Percentiles rank a stretch among this genome's conserved stretches.
Evolutionary conservation across 805 yeast species (phyloP).

Genomic region (Grigorovia yakushimaensis): DNA sequence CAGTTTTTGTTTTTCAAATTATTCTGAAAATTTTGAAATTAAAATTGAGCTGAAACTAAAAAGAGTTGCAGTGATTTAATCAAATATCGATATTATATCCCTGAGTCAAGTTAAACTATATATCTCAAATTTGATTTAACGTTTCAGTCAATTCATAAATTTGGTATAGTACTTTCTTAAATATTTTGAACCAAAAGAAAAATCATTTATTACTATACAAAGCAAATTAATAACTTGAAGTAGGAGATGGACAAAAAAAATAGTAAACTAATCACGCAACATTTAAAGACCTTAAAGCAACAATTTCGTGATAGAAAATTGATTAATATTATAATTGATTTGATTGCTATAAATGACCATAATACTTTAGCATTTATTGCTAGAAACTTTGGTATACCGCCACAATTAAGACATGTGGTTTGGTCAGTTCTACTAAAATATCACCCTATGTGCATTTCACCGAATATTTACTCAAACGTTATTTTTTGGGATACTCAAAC

Average conservation of each 20-base stretch:
- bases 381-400: slow-evolving; percentile 78
- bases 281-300: slow-evolving; percentile 22
- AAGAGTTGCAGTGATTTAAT: too few relatives aligned
- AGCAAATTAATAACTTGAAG: too few relatives aligned
- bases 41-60: not conserved
- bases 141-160: too few relatives aligned
- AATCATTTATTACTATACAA: too few relatives aligned
- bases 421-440: slow-evolving; percentile 79
- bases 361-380: slow-evolving; percentile 72
- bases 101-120: too few relatives aligned
- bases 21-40: not conserved
- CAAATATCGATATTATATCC: too few relatives aligned
- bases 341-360: slow-evolving; percentile 51
- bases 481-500: slow-evolving; percentile 17
- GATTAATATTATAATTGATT: slow-evolving; percentile 43
- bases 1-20: not conserved
- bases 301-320: slow-evolving; percentile 20
- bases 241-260: not conserved
- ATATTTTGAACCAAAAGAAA: too few relatives aligned
- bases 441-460: slow-evolving; percentile 78
- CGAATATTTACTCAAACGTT: slow-evolving; percentile 57
- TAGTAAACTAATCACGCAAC: slow-evolving; percentile 9
- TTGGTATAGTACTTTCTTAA: too few relatives aligned
- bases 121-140: too few relatives aligned
- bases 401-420: slow-evolving; percentile 60